Conservation (phyloP, 2,329 filamentous ascomycete species). For the Diaporthe australafricana region DNA sequence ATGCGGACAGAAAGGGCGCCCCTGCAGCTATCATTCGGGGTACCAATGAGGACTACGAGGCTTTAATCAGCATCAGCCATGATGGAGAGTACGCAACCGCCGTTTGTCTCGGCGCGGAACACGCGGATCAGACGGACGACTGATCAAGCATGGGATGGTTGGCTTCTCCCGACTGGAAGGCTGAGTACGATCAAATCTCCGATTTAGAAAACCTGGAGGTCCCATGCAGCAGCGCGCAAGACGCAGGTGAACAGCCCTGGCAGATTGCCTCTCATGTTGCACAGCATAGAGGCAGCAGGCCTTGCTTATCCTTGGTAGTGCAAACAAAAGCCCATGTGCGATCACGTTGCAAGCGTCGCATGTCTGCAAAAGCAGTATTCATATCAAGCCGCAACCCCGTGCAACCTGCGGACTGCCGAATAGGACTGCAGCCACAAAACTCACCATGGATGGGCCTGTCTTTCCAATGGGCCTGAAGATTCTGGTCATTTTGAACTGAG, state of each 20-base stretch:
- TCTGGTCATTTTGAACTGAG: conserved; percentile 16
- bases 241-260: neutral
- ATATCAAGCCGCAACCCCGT: conserved; percentile 18
- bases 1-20: conserved; percentile 27
- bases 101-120: conserved; percentile 64
- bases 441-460: conserved; percentile 7
- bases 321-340: conserved; percentile 5
- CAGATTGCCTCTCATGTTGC: conserved; percentile 19
- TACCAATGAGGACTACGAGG: conserved; percentile 53
- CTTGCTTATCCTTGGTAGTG: conserved; percentile 2
- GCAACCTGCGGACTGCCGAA: conserved; percentile 2
- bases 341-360: neutral
- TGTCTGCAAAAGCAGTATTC: conserved; percentile 16
- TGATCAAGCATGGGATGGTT: neutral
- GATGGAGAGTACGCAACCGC: conserved; percentile 86
- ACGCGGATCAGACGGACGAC: neutral
- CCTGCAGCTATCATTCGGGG: conserved; percentile 38
- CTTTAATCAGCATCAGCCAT: conserved; percentile 85
- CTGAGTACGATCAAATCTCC: neutral
- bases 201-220: neutral
- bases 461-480: neutral
- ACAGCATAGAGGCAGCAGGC: conserved; percentile 18
- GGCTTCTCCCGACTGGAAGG: neutral
- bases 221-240: neutral
- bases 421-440: neutral